Base-by-base conservation (phyloP, 108 stramenopile species). In the Heterococcus sp. region DNA sequence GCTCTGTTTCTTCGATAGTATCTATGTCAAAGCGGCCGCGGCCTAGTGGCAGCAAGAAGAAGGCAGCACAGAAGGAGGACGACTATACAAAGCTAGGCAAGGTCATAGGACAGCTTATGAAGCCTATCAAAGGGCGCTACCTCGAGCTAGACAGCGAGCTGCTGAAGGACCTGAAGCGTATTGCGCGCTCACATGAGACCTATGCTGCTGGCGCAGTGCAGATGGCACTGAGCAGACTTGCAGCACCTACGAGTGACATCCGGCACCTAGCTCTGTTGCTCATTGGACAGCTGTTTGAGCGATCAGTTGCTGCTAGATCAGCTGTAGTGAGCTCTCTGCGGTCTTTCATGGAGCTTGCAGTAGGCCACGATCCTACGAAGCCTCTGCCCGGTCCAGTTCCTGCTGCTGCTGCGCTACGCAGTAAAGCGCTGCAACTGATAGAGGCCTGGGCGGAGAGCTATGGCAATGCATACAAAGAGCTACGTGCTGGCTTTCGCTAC, bases 381-480 rank as follows among this genome's bases (percentile, higher is more conserved):
- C 78, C 66, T 0, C 35, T 79, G 32, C 78, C 78, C 30, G 78
- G 69, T 26, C 78, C 78, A n/a, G 71, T 71, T 32, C 21, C 58
- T 1, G 78, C 78, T 32, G 78, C 78, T n/a, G 71, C 32, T n/a
- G 78, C 78, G 14, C 71, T 79, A 1, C 35, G 78, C 5, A 35
- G 65, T 35, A 79, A 65, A 38, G 78, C 78, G 14, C 71, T 79
- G 35, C 39, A 39, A 21, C 78, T 71, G 5, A 37, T 79, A 71
- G 78, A 79, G 46, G 78, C 65, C 36, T 79, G 78, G 78, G 71
- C 37, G 36, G 78, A 38, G 11, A 35, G 37, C 35, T 68, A 79
- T 38, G 78, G 78, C 2, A 65, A 71, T 11, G 29, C 37, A 1
- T 32, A 79, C 78, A 79, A 79, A 71, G 78, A 70, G 21, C 78